Evolutionary conservation across 225 moss, liverwort and hornwort genomes (phyloP).

Genomic region (Sphagnum tenellum): DNA sequence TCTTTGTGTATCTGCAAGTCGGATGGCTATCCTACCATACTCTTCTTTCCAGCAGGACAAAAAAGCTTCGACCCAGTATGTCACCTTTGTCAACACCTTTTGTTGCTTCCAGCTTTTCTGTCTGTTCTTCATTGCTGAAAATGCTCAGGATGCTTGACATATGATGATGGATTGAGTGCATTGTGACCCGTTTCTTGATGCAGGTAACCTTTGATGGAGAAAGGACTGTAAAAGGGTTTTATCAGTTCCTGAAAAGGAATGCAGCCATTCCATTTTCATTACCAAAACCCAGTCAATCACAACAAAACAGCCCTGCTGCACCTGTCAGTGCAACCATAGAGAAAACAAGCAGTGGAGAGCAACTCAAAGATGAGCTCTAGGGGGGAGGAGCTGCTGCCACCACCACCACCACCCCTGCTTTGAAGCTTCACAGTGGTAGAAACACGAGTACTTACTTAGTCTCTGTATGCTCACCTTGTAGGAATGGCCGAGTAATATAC

Average conservation of each 20-base stretch:
- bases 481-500: too few species aligned
- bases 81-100: neutral
- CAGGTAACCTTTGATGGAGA: slow-evolving; percentile 57
- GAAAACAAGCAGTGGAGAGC: neutral
- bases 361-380: slow-evolving; percentile 12
- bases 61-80: slow-evolving; percentile 75
- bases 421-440: too few species aligned
- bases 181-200: neutral
- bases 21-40: slow-evolving; percentile 67
- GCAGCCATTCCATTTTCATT: slow-evolving; percentile 60
- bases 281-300: slow-evolving; percentile 37
- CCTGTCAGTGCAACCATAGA: neutral
- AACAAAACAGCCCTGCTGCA: neutral
- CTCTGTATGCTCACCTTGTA: too few species aligned
- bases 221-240: slow-evolving; percentile 56
- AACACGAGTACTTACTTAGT: too few species aligned
- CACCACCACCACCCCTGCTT: too few species aligned
- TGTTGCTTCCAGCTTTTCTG: too few species aligned
- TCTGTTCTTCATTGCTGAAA: too few species aligned
- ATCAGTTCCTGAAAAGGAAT: slow-evolving; percentile 63
- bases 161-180: neutral
- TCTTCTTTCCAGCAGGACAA: slow-evolving; percentile 73
- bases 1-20: slow-evolving; percentile 24
- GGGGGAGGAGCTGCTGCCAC: too few species aligned
- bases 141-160: too few species aligned